Base-by-base conservation (phyloP, 2,329 filamentous ascomycete genomes). In the Xylaria sp. region DNA sequence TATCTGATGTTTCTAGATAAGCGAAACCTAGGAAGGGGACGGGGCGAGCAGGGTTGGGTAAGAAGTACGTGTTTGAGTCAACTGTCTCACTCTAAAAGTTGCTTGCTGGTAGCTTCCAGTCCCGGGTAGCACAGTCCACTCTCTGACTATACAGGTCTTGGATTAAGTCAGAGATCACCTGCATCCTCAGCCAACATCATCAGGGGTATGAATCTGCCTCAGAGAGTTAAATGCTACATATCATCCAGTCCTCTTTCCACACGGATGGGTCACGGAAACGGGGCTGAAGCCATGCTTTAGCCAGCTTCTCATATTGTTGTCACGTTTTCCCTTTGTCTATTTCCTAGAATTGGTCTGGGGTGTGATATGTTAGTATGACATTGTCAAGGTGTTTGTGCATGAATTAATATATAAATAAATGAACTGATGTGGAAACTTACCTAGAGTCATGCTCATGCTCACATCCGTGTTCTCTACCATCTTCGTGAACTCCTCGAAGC, bases 401-500 rank as follows among this genome's bases (percentile, higher is more conserved):
- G 33, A 6, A 6, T 11, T 31, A 13, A 13, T 46, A 23, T 57
- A 17, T 17, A 23, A 26, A 7, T 10, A 56, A 31, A 48, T 3
- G n/a, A 13, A 53, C 13, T 23, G 20, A 20, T 38, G 31, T 44
- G 13, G 20, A 42, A 66, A 85, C 85, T 81, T 78, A 90, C 89
- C 89, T 77, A 92, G 83, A 74, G 89, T 92, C 89, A 92, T 91
- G 83, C 88, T 91, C 87, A 90, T 90, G 83, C 88, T 90, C 74
- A 92, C 87, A 77, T 92, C 89, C 65, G 95, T 98, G 80, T 92
- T 97, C 87, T 97, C 95, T 60, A 99, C 96, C 95, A 99, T 98
- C 84, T 96, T 93, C 70, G 90, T 95, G 80, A 99, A 99, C 86
- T 99, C 96, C 83, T 98, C 94, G 77, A 99, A 99, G 85, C 93